phyloP scores from a whole-genome alignment of 805 yeast genomes.

The Hanseniaspora meyeri region DNA sequence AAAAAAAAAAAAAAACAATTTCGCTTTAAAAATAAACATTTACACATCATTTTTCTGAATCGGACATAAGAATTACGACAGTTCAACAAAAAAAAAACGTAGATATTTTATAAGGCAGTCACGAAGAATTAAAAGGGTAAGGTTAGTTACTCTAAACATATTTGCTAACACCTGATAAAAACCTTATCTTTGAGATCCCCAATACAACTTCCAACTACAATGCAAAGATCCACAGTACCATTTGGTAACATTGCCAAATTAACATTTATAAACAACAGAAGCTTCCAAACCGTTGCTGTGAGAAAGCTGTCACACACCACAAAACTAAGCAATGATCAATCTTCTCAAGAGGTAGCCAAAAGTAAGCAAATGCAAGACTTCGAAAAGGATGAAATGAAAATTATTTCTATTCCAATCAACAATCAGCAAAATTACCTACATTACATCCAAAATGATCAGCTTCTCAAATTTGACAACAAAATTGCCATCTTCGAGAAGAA shows the following conservation, averaged over 20 bases:
- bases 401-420: conserved; percentile 64
- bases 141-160: too few species aligned
- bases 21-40: neutral
- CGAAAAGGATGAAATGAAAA: conserved; percentile 38
- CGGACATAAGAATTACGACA: neutral
- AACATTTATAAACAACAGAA: neutral
- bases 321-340: neutral
- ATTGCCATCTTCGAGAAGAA: conserved; percentile 33
- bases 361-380: conserved; percentile 13
- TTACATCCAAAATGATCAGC: conserved; percentile 43
- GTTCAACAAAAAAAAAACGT: neutral
- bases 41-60: neutral
- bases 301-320: neutral
- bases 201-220: neutral
- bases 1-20: neutral
- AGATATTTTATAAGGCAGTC: neutral
- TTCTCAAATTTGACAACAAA: conserved; percentile 16
- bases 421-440: conserved; percentile 47
- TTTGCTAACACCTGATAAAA: too few species aligned
- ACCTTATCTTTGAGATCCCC: neutral
- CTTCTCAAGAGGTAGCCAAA: neutral
- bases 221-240: neutral
- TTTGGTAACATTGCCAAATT: neutral
- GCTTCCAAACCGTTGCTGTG: neutral
- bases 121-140: too few species aligned